These are phyloP conservation scores for Entoloma clypeatum DNA, from an alignment of 1,284 basidiomycete genomes.

Conservation along the genomic window DNA sequence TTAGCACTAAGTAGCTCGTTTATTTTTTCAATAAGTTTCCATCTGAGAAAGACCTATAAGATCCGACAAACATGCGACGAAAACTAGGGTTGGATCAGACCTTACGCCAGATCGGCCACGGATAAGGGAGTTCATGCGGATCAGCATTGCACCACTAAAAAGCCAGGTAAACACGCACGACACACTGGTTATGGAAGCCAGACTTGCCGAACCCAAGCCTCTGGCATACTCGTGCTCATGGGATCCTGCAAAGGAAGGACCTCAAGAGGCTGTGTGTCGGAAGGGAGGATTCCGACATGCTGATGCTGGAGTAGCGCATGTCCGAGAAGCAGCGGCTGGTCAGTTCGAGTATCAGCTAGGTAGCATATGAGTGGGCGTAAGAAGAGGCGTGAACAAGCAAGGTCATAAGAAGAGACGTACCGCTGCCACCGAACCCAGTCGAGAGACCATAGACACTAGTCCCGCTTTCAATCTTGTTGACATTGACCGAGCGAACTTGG, in stretches of 20 bases:
- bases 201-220: slow-evolving; percentile 67
- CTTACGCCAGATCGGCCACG: slow-evolving; percentile 23
- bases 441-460: slow-evolving; percentile 78
- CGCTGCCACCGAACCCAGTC: slow-evolving; percentile 77
- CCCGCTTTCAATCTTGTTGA: slow-evolving; percentile 62
- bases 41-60: slow-evolving; percentile 38
- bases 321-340: slow-evolving; percentile 59
- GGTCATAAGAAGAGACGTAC: slow-evolving; percentile 46
- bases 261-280: slow-evolving; percentile 36
- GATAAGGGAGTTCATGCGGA: slow-evolving; percentile 47
- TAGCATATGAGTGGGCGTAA: slow-evolving; percentile 32
- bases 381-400: slow-evolving; percentile 37
- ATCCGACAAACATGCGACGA: background rate
- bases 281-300: slow-evolving; percentile 63
- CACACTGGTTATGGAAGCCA: background rate
- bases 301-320: slow-evolving; percentile 77
- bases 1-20: slow-evolving; percentile 65
- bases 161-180: background rate
- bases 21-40: slow-evolving; percentile 80
- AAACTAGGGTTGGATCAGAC: slow-evolving; percentile 7
- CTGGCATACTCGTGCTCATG: slow-evolving; percentile 65
- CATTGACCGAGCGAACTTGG: slow-evolving; percentile 58
- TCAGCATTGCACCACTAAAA: slow-evolving; percentile 67
- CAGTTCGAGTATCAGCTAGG: slow-evolving; percentile 41
- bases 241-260: slow-evolving; percentile 56